Evolutionary conservation across 176 grass and related monocot genomes (phyloP).

Genomic region (Musa acuminata): DNA sequence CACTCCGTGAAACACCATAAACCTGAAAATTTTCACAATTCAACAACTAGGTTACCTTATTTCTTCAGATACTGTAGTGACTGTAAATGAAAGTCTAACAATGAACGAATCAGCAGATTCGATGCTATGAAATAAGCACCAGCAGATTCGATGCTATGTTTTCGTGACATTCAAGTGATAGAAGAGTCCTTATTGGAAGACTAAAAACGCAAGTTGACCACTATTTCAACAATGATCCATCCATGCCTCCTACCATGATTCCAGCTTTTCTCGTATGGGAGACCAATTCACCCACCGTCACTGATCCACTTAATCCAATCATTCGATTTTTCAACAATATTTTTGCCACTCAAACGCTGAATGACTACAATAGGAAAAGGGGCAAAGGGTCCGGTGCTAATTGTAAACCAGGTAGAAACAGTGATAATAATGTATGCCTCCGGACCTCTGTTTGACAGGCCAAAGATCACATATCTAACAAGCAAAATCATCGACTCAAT

Average conservation of each 20-base stretch:
- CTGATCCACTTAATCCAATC: constrained; percentile 16
- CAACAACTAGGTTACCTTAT: background rate
- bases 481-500: constrained; percentile 16
- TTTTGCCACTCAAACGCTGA: constrained; percentile 14
- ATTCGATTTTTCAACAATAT: constrained; percentile 5
- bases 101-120: background rate
- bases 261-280: constrained; percentile 9
- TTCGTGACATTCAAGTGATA: constrained; percentile 7
- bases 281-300: constrained; percentile 2
- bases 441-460: background rate
- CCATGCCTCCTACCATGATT: constrained; percentile 14
- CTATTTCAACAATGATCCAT: constrained; percentile 1
- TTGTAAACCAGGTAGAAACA: constrained; percentile 12
- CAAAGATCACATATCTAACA: constrained; percentile 1
- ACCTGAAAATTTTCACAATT: constrained; percentile 9
- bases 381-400: constrained; percentile 1
- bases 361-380: constrained; percentile 13
- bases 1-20: constrained; percentile 3
- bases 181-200: constrained; percentile 1
- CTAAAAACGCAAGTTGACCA: constrained; percentile 6
- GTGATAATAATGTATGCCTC: constrained; percentile 4
- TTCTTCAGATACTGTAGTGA: background rate
- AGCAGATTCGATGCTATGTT: background rate
- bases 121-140: background rate
- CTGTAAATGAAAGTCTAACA: background rate